phyloP scores from a whole-genome alignment of 176 grass and related monocot genomes.

The Oryza meridionalis region DNA sequence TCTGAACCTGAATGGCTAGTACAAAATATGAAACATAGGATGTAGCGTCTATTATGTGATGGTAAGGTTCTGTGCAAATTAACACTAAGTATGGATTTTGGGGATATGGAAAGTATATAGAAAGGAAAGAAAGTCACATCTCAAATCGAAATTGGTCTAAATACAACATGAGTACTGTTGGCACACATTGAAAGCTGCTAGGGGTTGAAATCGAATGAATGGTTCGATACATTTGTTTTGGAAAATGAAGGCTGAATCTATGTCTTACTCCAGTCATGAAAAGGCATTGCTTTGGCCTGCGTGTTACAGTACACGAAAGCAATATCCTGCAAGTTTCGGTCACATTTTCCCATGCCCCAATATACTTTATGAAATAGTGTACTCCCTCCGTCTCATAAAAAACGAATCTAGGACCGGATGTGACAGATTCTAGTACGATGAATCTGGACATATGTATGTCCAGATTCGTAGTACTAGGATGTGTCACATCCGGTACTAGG shows the following conservation, averaged over 20 bases:
- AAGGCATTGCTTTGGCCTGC: background rate
- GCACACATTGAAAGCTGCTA: background rate
- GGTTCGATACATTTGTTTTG: background rate
- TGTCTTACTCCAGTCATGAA: background rate
- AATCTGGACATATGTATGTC: too few species aligned
- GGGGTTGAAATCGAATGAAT: background rate
- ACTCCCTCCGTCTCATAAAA: too few species aligned
- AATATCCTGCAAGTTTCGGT: background rate
- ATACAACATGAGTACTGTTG: background rate
- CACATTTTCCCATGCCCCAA: background rate
- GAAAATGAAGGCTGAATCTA: background rate
- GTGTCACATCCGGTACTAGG: too few species aligned
- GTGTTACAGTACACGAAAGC: conserved; percentile 3
- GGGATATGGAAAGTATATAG: background rate
- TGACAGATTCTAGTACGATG: too few species aligned
- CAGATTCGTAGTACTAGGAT: too few species aligned
- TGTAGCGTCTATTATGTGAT: conserved; percentile 16
- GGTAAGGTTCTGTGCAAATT: conserved; percentile 12
- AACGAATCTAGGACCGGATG: too few species aligned
- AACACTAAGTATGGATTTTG: background rate
- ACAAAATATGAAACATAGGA: conserved; percentile 7
- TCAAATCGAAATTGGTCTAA: background rate
- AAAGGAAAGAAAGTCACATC: background rate
- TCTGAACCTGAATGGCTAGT: background rate
- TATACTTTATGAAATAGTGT: background rate